Evolutionary conservation across 768 basidiomycete genomes (phyloP).

Genomic region (Tylopilus cervinicoccineus): DNA sequence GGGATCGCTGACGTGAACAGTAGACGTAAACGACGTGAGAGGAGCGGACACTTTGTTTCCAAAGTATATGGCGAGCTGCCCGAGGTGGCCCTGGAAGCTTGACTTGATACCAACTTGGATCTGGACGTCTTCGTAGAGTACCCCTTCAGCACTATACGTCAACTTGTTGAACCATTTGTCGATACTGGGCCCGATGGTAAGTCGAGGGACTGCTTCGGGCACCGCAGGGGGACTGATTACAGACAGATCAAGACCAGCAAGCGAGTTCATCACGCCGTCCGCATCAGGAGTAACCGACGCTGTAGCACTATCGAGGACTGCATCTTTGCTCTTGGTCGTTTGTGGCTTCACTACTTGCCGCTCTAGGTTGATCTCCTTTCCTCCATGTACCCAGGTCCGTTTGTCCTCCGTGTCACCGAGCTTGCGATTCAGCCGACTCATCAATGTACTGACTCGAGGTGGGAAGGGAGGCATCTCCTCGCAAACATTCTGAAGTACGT

Average conservation of each 20-base stretch:
- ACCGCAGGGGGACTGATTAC: conserved; percentile 20
- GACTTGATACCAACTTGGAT: conserved; percentile 96
- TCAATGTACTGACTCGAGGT: conserved; percentile 85
- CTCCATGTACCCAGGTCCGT: conserved; percentile 91
- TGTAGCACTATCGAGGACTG: conserved; percentile 34
- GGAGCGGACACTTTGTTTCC: conserved; percentile 92
- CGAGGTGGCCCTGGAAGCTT: conserved; percentile 91
- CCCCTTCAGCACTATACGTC: conserved; percentile 74
- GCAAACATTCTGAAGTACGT: conserved; percentile 88
- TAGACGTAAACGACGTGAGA: conserved; percentile 88
- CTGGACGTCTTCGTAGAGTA: conserved; percentile 93
- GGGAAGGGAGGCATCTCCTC: conserved; percentile 99
- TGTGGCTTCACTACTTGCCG: conserved; percentile 59
- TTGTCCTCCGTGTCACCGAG: conserved; percentile 93
- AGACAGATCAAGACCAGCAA: conserved; percentile 79
- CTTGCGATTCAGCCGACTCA: conserved; percentile 84
- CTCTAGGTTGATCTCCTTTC: conserved; percentile 88
- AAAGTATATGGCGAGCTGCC: conserved; percentile 90
- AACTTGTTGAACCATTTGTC: conserved; percentile 90
- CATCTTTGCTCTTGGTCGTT: conserved; percentile 31
- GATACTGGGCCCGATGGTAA: conserved; percentile 66
- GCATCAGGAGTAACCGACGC: conserved; percentile 35
- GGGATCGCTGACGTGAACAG: conserved; percentile 66
- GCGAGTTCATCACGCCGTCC: conserved; percentile 63
- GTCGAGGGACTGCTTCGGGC: conserved; percentile 39